These are phyloP conservation scores for Coelastrella sp. DNA, from an alignment of 139 green algal species.

Conservation along the genomic window DNA sequence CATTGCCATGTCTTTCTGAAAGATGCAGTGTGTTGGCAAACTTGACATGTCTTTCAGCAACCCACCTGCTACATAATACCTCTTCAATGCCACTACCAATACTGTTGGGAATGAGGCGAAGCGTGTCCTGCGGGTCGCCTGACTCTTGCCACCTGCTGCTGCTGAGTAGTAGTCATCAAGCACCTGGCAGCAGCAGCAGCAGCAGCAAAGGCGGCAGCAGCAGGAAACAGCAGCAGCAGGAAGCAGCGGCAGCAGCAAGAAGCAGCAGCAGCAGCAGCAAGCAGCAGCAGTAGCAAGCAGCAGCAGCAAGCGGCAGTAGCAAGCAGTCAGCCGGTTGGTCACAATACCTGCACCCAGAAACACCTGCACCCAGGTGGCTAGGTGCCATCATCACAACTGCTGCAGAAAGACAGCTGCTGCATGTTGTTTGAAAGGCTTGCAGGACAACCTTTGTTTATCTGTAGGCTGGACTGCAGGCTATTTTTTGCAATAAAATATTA, in stretches of 20 bases:
- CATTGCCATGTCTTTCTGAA: background rate
- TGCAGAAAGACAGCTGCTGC: too few relatives aligned
- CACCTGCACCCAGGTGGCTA: too few relatives aligned
- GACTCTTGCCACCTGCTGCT: slow-evolving; percentile 61
- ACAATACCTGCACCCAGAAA: too few relatives aligned
- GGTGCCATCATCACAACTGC: background rate
- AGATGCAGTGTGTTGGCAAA: too few relatives aligned
- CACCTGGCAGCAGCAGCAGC: slow-evolving; percentile 31
- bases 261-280: background rate
- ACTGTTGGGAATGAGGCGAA: slow-evolving; percentile 92
- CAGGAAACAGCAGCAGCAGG: background rate
- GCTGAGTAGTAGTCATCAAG: slow-evolving; percentile 89
- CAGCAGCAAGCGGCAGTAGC: background rate
- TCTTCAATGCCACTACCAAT: slow-evolving; percentile 89
- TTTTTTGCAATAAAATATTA: too few relatives aligned
- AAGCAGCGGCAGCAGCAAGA: background rate
- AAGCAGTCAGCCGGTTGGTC: background rate
- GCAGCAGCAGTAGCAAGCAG: background rate
- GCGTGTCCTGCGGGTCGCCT: slow-evolving; percentile 66
- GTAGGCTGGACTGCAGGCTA: too few relatives aligned
- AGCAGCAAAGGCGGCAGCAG: background rate
- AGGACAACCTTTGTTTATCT: too few relatives aligned
- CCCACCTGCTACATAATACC: slow-evolving; percentile 32
- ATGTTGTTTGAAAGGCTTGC: too few relatives aligned
- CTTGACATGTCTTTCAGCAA: too few relatives aligned